phyloP scores from a whole-genome alignment of 345 rosid species.

The Pelargonium nanum region DNA sequence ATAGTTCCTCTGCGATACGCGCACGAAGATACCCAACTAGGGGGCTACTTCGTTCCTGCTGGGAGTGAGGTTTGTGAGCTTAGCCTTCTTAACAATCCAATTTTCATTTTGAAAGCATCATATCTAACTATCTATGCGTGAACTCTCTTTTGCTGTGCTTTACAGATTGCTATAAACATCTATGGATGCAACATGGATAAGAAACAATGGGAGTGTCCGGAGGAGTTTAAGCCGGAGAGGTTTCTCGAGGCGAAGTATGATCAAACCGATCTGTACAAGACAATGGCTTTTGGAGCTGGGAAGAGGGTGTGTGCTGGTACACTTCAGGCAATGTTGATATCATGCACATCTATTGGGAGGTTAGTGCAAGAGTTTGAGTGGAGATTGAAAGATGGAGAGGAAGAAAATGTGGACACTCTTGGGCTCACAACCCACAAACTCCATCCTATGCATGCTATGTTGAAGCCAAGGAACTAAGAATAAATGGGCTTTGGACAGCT shows the following conservation, averaged over 20 bases:
- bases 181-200: conserved; percentile 90
- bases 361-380: conserved; percentile 74
- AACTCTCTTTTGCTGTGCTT: no score
- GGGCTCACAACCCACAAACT: conserved; percentile 69
- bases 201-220: conserved; percentile 56
- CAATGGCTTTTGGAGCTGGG: conserved; percentile 90
- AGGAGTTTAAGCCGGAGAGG: conserved; percentile 72
- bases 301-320: conserved; percentile 74
- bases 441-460: conserved; percentile 46
- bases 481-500: neutral
- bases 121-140: no score
- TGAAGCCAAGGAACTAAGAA: conserved; percentile 38
- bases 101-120: no score
- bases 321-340: conserved; percentile 52
- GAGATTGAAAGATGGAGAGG: conserved; percentile 53
- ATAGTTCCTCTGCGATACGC: conserved; percentile 57
- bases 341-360: conserved; percentile 53
- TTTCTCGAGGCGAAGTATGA: conserved; percentile 48
- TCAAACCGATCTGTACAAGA: conserved; percentile 50
- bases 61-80: conserved; percentile 50
- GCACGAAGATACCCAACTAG: conserved; percentile 69
- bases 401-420: conserved; percentile 51
- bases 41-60: conserved; percentile 60
- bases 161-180: conserved; percentile 80
- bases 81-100: no score